phyloP scores from a whole-genome alignment of 2,329 filamentous ascomycete species.

The Raffaelea albimanens region DNA sequence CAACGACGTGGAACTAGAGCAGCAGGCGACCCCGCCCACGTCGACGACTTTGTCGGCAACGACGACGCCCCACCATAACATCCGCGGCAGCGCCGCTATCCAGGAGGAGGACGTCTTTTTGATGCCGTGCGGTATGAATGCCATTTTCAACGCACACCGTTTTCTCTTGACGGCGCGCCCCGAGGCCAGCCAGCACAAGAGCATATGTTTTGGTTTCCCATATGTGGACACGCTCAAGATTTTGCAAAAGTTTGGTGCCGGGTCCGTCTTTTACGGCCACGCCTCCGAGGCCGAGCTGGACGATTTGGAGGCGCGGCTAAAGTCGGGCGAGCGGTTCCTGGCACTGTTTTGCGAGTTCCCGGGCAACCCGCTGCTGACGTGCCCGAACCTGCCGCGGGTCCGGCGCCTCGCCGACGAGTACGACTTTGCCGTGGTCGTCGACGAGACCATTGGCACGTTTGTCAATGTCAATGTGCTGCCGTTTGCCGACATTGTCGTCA shows the following conservation, averaged over 20 bases:
- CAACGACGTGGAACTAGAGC: slow-evolving; percentile 46
- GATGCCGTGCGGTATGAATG: slow-evolving; percentile 85
- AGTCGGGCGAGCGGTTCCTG: slow-evolving; percentile 65
- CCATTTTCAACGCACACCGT: slow-evolving; percentile 83
- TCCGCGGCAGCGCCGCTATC: slow-evolving; percentile 50
- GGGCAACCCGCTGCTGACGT: slow-evolving; percentile 78
- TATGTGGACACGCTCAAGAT: slow-evolving; percentile 97
- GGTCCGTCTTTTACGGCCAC: slow-evolving; percentile 79
- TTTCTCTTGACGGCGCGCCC: slow-evolving; percentile 53
- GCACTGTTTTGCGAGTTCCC: slow-evolving; percentile 93
- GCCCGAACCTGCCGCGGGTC: slow-evolving; percentile 78
- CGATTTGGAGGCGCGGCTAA: slow-evolving; percentile 65
- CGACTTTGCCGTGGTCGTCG: slow-evolving; percentile 82
- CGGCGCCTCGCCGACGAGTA: slow-evolving; percentile 69
- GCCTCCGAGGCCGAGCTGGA: slow-evolving; percentile 71
- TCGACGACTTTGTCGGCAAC: neutral
- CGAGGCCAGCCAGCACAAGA: slow-evolving; percentile 48
- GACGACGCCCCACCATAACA: slow-evolving; percentile 39
- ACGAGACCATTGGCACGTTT: slow-evolving; percentile 95
- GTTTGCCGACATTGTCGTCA: slow-evolving; percentile 84
- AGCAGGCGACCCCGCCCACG: neutral
- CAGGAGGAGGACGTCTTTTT: slow-evolving; percentile 83
- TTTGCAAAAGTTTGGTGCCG: slow-evolving; percentile 85
- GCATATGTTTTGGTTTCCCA: slow-evolving; percentile 91
- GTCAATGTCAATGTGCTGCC: slow-evolving; percentile 90